Evolutionary conservation across 2,329 filamentous ascomycete species (phyloP).

Genomic region (Stachybotrys chlorohalonatus): DNA sequence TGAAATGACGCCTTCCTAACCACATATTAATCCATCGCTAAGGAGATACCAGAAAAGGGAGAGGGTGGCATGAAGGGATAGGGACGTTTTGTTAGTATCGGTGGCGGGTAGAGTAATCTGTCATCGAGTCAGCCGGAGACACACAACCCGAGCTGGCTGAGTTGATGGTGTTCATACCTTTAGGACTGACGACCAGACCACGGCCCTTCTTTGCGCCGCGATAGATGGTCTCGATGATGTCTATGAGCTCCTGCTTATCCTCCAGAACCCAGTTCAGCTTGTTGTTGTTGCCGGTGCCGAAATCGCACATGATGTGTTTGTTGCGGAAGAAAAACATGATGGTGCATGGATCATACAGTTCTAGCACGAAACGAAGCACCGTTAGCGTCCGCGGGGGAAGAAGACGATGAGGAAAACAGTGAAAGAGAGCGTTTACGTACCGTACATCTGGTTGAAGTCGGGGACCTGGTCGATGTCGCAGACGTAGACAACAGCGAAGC

Average conservation of each 20-base stretch:
- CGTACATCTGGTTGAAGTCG: constrained; percentile 95
- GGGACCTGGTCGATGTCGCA: constrained; percentile 88
- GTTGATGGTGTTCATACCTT: constrained; percentile 34
- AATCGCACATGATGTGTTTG: constrained; percentile 98
- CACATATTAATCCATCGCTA: not conserved
- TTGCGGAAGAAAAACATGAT: constrained; percentile 98
- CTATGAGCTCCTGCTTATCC: constrained; percentile 97
- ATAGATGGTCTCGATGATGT: constrained; percentile 97
- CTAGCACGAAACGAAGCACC: constrained; percentile 10
- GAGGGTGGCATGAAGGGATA: not conserved
- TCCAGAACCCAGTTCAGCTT: constrained; percentile 92
- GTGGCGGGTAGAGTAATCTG: constrained; percentile 28
- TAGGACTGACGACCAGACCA: constrained; percentile 92
- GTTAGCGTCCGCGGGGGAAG: no score
- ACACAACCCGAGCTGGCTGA: not conserved
- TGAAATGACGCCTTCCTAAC: not conserved
- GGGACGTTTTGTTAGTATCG: constrained; percentile 18
- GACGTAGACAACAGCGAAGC: constrained; percentile 85
- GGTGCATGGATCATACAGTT: constrained; percentile 83
- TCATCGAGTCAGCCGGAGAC: not conserved
- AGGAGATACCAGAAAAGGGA: not conserved
- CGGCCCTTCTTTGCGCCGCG: constrained; percentile 96
- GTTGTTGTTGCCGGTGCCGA: constrained; percentile 97
- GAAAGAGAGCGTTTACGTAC: constrained; percentile 17
- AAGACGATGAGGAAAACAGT: not conserved